A percentile compares a stretch with the other conserved stretches of the same genome.
Evolutionary conservation across 441 rosid genomes (phyloP).

Genomic region (Eutrema salsugineum): DNA sequence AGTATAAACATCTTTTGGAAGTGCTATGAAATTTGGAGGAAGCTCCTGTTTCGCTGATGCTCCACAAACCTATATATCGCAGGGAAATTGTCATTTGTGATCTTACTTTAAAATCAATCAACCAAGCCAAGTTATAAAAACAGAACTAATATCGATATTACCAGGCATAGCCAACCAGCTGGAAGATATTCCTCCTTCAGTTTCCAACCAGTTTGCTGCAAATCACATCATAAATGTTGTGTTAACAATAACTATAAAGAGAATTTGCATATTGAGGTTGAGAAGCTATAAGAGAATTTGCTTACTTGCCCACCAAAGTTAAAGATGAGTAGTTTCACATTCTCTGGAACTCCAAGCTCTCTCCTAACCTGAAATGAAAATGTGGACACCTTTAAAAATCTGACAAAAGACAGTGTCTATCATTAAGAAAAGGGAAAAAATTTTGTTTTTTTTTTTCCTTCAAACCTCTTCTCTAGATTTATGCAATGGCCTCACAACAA

Average conservation of each 20-base stretch:
- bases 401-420: background rate
- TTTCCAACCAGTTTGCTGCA: slow-evolving; percentile 92
- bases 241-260: too few species aligned
- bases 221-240: background rate
- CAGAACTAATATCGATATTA: slow-evolving; percentile 27
- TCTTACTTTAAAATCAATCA: background rate
- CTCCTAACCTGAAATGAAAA: slow-evolving; percentile 53
- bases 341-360: slow-evolving; percentile 74
- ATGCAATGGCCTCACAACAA: slow-evolving; percentile 89
- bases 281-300: background rate
- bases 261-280: too few species aligned
- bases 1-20: slow-evolving; percentile 80
- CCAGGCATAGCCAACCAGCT: slow-evolving; percentile 93
- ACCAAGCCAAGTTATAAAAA: background rate
- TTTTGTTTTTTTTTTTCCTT: background rate
- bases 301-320: slow-evolving; percentile 96
- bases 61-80: slow-evolving; percentile 72
- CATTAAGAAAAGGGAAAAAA: background rate
- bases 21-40: slow-evolving; percentile 86
- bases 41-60: slow-evolving; percentile 75
- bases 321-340: slow-evolving; percentile 81
- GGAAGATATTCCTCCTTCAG: slow-evolving; percentile 83
- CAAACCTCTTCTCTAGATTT: slow-evolving; percentile 78
- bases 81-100: background rate
- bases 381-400: background rate